Percentiles rank a stretch among this genome's conserved stretches.
phyloP scores from a whole-genome alignment of 1,139 yeast genomes.

The Taphrina populina region DNA sequence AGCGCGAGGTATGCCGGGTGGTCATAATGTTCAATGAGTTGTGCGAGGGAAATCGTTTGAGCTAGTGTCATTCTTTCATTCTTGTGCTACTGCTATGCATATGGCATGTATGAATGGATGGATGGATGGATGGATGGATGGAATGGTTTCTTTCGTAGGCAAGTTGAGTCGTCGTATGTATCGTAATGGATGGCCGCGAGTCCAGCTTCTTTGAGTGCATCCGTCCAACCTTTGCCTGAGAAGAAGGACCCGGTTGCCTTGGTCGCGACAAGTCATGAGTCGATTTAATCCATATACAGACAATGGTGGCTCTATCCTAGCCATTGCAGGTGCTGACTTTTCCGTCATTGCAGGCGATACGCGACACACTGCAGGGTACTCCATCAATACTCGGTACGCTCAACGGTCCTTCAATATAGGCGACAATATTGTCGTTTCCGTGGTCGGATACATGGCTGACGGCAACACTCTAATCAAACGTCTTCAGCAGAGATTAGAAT shows the following conservation, averaged over 20 bases:
- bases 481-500: slow-evolving; percentile 64
- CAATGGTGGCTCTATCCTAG: slow-evolving; percentile 95
- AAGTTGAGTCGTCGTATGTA: no score
- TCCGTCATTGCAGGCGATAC: slow-evolving; percentile 98
- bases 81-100: no score
- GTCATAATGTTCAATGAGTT: slow-evolving; percentile 4
- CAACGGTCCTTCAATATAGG: slow-evolving; percentile 89
- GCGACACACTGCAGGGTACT: slow-evolving; percentile 90
- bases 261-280: slow-evolving; percentile 4
- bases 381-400: slow-evolving; percentile 88
- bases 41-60: no score
- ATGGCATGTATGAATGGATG: no score
- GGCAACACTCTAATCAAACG: slow-evolving; percentile 79
- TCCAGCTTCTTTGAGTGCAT: no score
- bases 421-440: slow-evolving; percentile 81
- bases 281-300: slow-evolving; percentile 42
- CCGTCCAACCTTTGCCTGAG: no score
- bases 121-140: no score
- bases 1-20: not conserved
- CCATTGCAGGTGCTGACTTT: slow-evolving; percentile 96
- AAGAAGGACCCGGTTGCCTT: no score
- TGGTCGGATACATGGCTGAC: slow-evolving; percentile 96
- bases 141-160: no score
- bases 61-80: no score
- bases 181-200: no score